Evolutionary conservation across 2,329 filamentous ascomycete genomes (phyloP), one percentile per base, ranked within the genome.

Genomic region (Aspergillus floridensis): DNA sequence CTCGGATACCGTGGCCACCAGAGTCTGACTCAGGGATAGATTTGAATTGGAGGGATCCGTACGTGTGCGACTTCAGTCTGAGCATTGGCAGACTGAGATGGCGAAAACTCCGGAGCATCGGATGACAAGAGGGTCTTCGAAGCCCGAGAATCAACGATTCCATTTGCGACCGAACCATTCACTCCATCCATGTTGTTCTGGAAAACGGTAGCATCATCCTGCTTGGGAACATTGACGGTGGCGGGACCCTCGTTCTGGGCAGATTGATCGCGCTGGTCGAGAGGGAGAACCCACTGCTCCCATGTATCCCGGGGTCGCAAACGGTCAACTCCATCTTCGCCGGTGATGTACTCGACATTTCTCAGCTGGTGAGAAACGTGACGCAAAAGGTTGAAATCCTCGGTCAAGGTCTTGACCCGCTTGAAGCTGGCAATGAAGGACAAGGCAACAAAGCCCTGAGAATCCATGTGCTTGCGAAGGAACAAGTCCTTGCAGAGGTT

Each of bases 401-500:
- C 84, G 0, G 88, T 89, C 31, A 96, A 78, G 29, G 84, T 79
- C 75, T 88, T 88, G 72, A 96, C 88, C 60, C 95, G 88, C 75
- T 91, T 92, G 81, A 99, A 99, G n/a, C 82, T 84, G 22, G 89
- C 85, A 66, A 99, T 88, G 59, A 96, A 84, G 35, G 84, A 82
- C 54, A 99, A 79, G 53, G 86, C 87, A 14, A 97, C 93, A 70
- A 93, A 98, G 19, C 95, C 95, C 74, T 98, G 91, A 1, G 90
- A 91, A 72, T 99, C 93, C 95, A 99, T 98, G 68, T 93, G 88
- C 69, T 86, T 88, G 59, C 95, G 88, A 60, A 99, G 82, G 76
- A 87, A 98, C 70, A 91, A 83, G 71, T 99, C 95, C 77, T 96
- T 97, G 82, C 91, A 90, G 53, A 98, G 83, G 73, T 99, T 99